phyloP scores from a whole-genome alignment of 2,329 filamentous ascomycete species.

The Penicillium rolfsii region DNA sequence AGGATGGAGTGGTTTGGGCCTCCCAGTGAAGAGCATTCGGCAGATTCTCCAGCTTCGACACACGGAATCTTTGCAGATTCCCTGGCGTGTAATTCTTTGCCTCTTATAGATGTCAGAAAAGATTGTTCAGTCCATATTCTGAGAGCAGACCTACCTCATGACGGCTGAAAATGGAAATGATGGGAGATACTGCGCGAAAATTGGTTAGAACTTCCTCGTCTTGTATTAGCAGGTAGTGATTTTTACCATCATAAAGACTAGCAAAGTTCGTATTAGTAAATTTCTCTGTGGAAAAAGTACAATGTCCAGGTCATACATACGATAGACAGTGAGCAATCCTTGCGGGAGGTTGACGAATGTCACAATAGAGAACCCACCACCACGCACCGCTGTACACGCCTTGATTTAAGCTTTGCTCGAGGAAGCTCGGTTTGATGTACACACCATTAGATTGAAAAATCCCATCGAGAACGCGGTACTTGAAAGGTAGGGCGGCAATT shows the following conservation, averaged over 20 bases:
- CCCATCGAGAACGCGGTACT: slow-evolving; percentile 63
- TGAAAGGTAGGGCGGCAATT: slow-evolving; percentile 56
- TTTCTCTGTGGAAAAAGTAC: background rate
- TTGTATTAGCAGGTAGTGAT: background rate
- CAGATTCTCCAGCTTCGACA: background rate
- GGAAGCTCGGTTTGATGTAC: background rate
- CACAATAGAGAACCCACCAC: slow-evolving; percentile 68
- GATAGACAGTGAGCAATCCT: slow-evolving; percentile 37
- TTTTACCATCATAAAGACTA: slow-evolving; percentile 43
- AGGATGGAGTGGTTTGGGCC: slow-evolving; percentile 14
- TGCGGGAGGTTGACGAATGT: slow-evolving; percentile 59
- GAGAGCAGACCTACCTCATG: slow-evolving; percentile 9
- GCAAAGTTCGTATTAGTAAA: background rate
- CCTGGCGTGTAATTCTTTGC: background rate
- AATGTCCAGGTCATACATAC: slow-evolving; percentile 17
- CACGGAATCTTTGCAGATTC: background rate
- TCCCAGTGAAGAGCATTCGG: too few relatives aligned
- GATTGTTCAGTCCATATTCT: background rate
- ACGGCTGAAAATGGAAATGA: slow-evolving; percentile 17
- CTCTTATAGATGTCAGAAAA: background rate
- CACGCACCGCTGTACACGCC: slow-evolving; percentile 53
- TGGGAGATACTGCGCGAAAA: slow-evolving; percentile 18
- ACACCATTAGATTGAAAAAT: slow-evolving; percentile 64
- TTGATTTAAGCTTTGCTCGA: background rate
- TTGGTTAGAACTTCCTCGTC: slow-evolving; percentile 12